Evolutionary conservation across 2,329 filamentous ascomycete species (phyloP).

Genomic region (Phaeosphaeria sp.): DNA sequence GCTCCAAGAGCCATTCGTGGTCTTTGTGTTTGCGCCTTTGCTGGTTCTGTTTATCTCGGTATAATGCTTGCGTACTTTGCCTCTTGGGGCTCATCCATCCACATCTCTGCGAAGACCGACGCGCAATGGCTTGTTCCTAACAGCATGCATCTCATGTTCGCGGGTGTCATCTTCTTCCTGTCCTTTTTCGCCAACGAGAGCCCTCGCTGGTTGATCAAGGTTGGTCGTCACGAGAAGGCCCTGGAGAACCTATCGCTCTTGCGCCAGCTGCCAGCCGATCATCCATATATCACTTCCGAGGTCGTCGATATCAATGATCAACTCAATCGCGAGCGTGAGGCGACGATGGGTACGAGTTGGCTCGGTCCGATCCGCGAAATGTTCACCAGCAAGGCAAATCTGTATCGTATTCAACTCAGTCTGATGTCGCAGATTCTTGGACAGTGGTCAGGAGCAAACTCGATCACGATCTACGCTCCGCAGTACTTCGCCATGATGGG

Average conservation of each 20-base stretch:
- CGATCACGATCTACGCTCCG: slow-evolving; percentile 78
- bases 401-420: slow-evolving; percentile 75
- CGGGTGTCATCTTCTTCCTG: slow-evolving; percentile 72
- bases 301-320: slow-evolving; percentile 69
- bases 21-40: slow-evolving; percentile 75
- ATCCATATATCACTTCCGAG: slow-evolving; percentile 68
- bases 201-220: slow-evolving; percentile 73
- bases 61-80: slow-evolving; percentile 83
- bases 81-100: slow-evolving; percentile 61
- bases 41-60: slow-evolving; percentile 75
- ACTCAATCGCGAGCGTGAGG: slow-evolving; percentile 75
- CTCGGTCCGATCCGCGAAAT: slow-evolving; percentile 72
- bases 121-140: slow-evolving; percentile 70
- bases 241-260: slow-evolving; percentile 63
- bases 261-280: slow-evolving; percentile 64
- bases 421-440: slow-evolving; percentile 73
- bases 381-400: slow-evolving; percentile 70
- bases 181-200: slow-evolving; percentile 75
- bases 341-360: slow-evolving; percentile 70
- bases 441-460: slow-evolving; percentile 76
- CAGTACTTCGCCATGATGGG: slow-evolving; percentile 70
- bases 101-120: slow-evolving; percentile 56
- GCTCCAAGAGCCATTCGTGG: slow-evolving; percentile 73
- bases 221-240: slow-evolving; percentile 66
- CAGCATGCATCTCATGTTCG: slow-evolving; percentile 79